Evolutionary conservation across 345 rosid genomes (phyloP).

Genomic region (Theobroma cacao): DNA sequence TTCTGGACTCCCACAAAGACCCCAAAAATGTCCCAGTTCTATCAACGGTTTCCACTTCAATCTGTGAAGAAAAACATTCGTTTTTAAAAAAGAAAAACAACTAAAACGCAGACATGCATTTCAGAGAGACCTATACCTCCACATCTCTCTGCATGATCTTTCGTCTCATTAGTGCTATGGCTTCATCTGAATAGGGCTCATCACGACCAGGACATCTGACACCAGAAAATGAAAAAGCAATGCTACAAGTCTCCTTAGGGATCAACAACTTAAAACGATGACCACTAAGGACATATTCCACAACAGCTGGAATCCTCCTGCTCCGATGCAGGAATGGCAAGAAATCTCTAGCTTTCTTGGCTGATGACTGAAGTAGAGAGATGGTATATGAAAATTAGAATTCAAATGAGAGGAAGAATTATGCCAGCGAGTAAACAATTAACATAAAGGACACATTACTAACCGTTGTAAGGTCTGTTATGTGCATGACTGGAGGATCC

Average conservation of each 20-base stretch:
- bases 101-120: neutral
- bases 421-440: neutral
- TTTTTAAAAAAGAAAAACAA: slow-evolving; percentile 9
- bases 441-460: slow-evolving; percentile 20
- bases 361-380: slow-evolving; percentile 51
- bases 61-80: slow-evolving; percentile 38
- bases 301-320: slow-evolving; percentile 76
- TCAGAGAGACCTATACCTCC: slow-evolving; percentile 48
- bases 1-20: slow-evolving; percentile 82
- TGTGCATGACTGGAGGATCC: slow-evolving; percentile 79
- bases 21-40: slow-evolving; percentile 98
- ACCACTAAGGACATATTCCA: slow-evolving; percentile 96
- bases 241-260: slow-evolving; percentile 92
- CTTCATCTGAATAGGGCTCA: slow-evolving; percentile 92
- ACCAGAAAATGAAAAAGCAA: slow-evolving; percentile 97
- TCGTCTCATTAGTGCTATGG: slow-evolving; percentile 88
- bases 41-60: slow-evolving; percentile 90
- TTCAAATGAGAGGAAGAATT: neutral
- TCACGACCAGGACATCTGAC: slow-evolving; percentile 97
- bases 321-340: slow-evolving; percentile 76
- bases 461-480: slow-evolving; percentile 71
- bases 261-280: slow-evolving; percentile 93
- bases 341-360: slow-evolving; percentile 90
- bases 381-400: neutral
- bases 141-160: slow-evolving; percentile 97